Base-by-base conservation (phyloP, 345 rosid genomes). In the Psidium friedrichsthalianum region DNA sequence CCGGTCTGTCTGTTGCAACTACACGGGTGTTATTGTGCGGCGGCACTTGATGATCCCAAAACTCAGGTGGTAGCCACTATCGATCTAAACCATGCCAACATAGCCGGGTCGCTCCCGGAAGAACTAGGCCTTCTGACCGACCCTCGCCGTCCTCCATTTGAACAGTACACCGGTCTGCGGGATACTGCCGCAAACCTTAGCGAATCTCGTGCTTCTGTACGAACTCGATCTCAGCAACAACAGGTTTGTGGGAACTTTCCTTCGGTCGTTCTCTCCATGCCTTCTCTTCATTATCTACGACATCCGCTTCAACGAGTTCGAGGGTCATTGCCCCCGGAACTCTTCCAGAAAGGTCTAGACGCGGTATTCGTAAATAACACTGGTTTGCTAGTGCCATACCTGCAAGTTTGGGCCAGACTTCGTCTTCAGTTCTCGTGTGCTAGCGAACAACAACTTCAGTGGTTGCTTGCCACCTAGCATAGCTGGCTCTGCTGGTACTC, bases 201-300 rank as follows among this genome's bases (percentile, higher is more conserved):
- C 97, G 64, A 92, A 94, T 56, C 93, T 95, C n/a, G 83, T 95
- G 0, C 90, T 93, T 85, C 93, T 95, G 84, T 90, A 84, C 61
- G 99, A 96, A 92, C 97, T 96, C 29, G 98, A 96, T 88, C 87
- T 96, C 47, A 96, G 99, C 64, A 95, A 94, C 88, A 96, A 96
- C 91, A 87, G 99, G 84, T 96, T 96, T 27, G 98, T 95, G 9
- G 98, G 98, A 52, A 92, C 93, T 80, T 96, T 69, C 99, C 98
- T 3, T 85, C 85, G 3, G 92, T 89, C 0, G 95, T 95, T 53
- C 98, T 97, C 82, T 88, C 94, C 15, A 92, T 96, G 74, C 96
- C 97, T 20, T 83, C 86, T 61, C 91, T 97, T 3, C 86, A 82
- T 15, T 95, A 21, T 86, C 97, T 95, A n/a, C 52, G 98, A 94